Base-by-base conservation (phyloP, 2,329 filamentous ascomycete genomes). In the Aspergillus chevalieri region DNA sequence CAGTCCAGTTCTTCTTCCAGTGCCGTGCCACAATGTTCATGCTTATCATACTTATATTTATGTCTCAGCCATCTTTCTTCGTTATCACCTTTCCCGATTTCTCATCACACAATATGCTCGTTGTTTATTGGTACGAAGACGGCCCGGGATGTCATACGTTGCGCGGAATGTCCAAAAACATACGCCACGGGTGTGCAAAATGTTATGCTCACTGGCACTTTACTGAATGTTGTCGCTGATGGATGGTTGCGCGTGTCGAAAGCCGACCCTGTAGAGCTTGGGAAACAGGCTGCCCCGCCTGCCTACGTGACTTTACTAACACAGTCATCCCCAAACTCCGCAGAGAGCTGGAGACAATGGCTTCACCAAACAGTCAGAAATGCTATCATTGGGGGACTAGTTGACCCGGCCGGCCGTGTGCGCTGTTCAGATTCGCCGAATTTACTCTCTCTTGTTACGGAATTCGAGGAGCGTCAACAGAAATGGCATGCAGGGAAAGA, bases 111-210 rank as follows among this genome's bases (percentile, higher is more conserved):
- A 6, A 50, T 75, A 44, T 69, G 66, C 46, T 73, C 73, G 1
- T 56, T 76, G 15, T 69, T 68, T 44, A 70, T 66, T n/a, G 69
- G 69, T 14, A 65, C 72, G 22, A 63, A 64, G 48, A 75, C 70
- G 8, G 71, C 70, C 12, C 64, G 63, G 26, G 56, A 63, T 17
- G 71, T 74, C 12, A 66, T 75, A 22, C 70, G 69, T 52, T 76
- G 73, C 52, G 56, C 62, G 41, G 55, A 64, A 15, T 76, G 73
- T 50, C 72, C 72, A 1, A 64, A 65, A 34, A 63, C 59, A 30
- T 74, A 74, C 49, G 65, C 69, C 30, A 69, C 71, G 1, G 66
- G 67, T 6, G 57, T 72, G 21, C 73, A 75, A 51, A 76, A 76
- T 47, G 65, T 75, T 42, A 74, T 74, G 70, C 65, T 75, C 44